phyloP scores from a whole-genome alignment of 1,284 basidiomycete genomes.

The Meripilus lineatus region DNA sequence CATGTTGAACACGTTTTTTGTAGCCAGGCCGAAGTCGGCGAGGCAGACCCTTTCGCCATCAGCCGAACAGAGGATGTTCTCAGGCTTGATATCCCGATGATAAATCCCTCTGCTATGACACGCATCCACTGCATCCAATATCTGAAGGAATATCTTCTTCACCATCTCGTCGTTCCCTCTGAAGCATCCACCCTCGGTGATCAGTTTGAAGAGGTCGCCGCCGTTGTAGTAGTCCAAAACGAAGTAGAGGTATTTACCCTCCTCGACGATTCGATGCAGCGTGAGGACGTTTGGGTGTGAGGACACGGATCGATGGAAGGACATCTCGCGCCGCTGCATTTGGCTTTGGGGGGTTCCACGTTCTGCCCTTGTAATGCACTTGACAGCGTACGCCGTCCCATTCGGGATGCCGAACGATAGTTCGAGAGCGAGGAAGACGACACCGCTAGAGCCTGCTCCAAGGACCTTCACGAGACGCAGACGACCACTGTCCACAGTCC shows the following conservation, averaged over 20 bases:
- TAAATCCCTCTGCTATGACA: conserved; percentile 59
- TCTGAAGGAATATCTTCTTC: conserved; percentile 45
- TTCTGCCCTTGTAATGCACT: conserved; percentile 23
- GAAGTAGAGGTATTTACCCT: conserved; percentile 52
- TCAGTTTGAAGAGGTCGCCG: conserved; percentile 25
- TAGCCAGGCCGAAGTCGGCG: conserved; percentile 70
- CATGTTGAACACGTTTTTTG: conserved; percentile 38
- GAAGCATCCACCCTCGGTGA: conserved; percentile 16
- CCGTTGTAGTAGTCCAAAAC: conserved; percentile 59
- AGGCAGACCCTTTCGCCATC: conserved; percentile 47
- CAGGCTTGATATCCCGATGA: conserved; percentile 73
- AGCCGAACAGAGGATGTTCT: conserved; percentile 59
- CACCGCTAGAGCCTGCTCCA: conserved; percentile 89
- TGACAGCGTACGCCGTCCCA: conserved; percentile 24
- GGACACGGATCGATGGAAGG: conserved; percentile 49
- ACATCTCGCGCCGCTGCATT: conserved; percentile 45
- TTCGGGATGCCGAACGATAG: conserved; percentile 31
- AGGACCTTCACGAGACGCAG: conserved; percentile 81
- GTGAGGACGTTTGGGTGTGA: conserved; percentile 48
- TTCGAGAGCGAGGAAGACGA: conserved; percentile 41
- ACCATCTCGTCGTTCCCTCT: conserved; percentile 21
- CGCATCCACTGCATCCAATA: conserved; percentile 58
- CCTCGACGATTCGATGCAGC: conserved; percentile 59
- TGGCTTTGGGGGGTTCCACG: conserved; percentile 31
- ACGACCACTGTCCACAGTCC: conserved; percentile 68